Conservation (phyloP, 164 flowering plant species). For the Annona cherimola region DNA sequence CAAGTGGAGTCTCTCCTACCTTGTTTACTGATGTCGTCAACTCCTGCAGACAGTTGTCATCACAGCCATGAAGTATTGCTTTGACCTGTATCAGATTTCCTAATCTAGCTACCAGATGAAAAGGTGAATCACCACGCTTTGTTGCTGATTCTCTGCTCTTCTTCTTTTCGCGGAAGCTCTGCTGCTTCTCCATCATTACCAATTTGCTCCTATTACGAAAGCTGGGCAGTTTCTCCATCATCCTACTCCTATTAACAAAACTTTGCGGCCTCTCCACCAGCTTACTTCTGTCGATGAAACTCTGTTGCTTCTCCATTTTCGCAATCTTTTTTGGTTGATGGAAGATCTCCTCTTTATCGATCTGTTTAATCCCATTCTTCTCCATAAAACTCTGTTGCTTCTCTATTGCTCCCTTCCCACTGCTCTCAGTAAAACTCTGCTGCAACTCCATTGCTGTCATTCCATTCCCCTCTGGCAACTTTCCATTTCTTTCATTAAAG, state of each 20-base stretch:
- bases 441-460: not conserved
- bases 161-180: conserved; percentile 53
- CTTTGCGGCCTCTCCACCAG: conserved; percentile 36
- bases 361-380: conserved; percentile 47
- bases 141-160: conserved; percentile 72
- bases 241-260: conserved; percentile 44
- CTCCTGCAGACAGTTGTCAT: conserved; percentile 22
- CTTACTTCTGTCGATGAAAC: not conserved
- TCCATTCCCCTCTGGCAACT: not conserved
- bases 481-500: not conserved
- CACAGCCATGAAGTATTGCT: conserved; percentile 53
- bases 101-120: conserved; percentile 72
- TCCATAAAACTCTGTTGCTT: conserved; percentile 40
- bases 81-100: conserved; percentile 56
- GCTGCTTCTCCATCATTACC: conserved; percentile 34
- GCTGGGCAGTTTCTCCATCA: conserved; percentile 39
- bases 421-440: not conserved
- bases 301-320: conserved; percentile 82
- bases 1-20: conserved; percentile 77
- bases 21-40: conserved; percentile 56
- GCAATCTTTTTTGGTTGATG: no score
- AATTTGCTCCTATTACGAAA: conserved; percentile 17
- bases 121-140: conserved; percentile 68
- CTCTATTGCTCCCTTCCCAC: conserved; percentile 20
- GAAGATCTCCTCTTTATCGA: conserved; percentile 39